phyloP scores from a whole-genome alignment of 441 rosid genomes.

The Metrosideros polymorpha region DNA sequence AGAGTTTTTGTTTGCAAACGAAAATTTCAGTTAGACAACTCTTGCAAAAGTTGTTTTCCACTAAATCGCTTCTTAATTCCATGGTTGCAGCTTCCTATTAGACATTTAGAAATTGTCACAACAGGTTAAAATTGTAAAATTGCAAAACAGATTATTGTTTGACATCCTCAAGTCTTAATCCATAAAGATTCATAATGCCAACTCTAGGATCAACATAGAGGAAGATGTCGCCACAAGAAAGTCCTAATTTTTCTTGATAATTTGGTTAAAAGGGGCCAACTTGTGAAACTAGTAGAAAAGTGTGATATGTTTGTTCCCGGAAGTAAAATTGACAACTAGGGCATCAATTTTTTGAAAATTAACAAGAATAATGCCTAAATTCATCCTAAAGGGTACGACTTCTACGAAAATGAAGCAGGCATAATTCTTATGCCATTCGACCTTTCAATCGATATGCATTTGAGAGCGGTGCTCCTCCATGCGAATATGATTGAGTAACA shows the following conservation, averaged over 20 bases:
- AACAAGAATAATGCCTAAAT: not conserved
- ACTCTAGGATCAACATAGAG: not conserved
- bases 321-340: not conserved
- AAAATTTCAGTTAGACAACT: not conserved
- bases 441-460: not conserved
- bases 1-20: no score
- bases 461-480: not conserved
- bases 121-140: not conserved
- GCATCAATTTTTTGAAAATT: not conserved
- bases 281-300: not conserved
- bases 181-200: not conserved
- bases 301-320: not conserved
- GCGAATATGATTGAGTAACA: not conserved
- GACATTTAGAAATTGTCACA: not conserved
- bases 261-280: not conserved
- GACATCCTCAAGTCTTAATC: not conserved
- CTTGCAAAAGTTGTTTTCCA: not conserved
- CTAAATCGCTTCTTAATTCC: not conserved
- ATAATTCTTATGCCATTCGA: not conserved
- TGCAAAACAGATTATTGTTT: not conserved
- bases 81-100: not conserved
- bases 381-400: not conserved
- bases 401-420: not conserved
- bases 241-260: not conserved
- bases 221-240: not conserved